These are phyloP conservation scores for Neofusicoccum laricinum DNA, from an alignment of 2,329 filamentous ascomycete genomes.

Conservation along the genomic window DNA sequence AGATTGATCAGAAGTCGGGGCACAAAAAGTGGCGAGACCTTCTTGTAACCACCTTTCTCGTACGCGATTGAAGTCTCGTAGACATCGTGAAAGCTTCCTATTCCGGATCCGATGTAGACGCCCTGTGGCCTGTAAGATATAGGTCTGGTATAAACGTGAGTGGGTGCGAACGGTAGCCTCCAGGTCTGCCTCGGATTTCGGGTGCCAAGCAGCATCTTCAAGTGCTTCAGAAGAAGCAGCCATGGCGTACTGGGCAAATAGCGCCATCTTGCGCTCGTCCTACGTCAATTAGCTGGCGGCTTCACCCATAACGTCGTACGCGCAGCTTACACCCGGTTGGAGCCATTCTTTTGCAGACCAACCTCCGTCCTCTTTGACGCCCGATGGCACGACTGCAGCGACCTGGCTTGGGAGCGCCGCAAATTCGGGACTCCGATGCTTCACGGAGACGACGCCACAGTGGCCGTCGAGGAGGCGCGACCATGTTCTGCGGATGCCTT, in stretches of 20 bases:
- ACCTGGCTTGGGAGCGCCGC: conserved; percentile 76
- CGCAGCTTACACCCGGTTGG: conserved; percentile 29
- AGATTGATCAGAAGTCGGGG: conserved; percentile 92
- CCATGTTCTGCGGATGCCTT: conserved; percentile 75
- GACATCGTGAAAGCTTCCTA: conserved; percentile 89
- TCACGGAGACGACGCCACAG: conserved; percentile 76
- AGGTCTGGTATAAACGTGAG: neutral
- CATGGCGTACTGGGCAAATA: conserved; percentile 87
- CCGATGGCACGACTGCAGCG: conserved; percentile 74
- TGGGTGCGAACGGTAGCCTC: conserved; percentile 61
- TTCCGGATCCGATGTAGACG: conserved; percentile 90
- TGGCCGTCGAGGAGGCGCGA: conserved; percentile 72
- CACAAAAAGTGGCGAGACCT: conserved; percentile 90
- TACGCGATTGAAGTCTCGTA: conserved; percentile 80
- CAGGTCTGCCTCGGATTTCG: conserved; percentile 57
- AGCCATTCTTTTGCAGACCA: conserved; percentile 51
- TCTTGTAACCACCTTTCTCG: conserved; percentile 76
- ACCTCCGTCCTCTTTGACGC: conserved; percentile 39
- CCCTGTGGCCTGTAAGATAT: conserved; percentile 50
- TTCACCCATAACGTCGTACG: neutral
- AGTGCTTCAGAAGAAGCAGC: conserved; percentile 85
- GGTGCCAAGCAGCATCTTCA: conserved; percentile 74
- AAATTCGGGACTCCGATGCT: conserved; percentile 62
- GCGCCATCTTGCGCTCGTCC: conserved; percentile 78
- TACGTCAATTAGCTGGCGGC: conserved; percentile 47